Percentiles rank a stretch among this genome's conserved stretches.
phyloP scores from a whole-genome alignment of 139 green algal genomes.

The Coccomyxa sp. region DNA sequence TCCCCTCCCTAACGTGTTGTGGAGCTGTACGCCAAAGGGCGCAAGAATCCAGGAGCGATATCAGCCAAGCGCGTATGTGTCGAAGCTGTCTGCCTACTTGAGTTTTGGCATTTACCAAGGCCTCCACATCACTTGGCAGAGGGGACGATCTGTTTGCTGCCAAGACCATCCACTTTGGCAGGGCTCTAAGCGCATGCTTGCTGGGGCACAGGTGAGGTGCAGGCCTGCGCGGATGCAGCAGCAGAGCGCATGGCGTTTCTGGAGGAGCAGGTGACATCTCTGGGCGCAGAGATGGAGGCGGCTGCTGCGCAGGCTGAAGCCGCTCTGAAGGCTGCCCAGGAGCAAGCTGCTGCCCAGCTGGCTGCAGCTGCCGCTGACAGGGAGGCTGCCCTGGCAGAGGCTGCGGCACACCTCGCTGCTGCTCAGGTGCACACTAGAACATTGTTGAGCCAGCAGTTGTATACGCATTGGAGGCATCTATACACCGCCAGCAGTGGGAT shows the following conservation, averaged over 20 bases:
- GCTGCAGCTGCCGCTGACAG: background rate
- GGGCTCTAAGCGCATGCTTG: too few relatives aligned
- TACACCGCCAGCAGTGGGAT: background rate
- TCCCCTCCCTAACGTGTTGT: too few relatives aligned
- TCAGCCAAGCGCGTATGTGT: too few relatives aligned
- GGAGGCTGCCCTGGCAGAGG: conserved; percentile 4
- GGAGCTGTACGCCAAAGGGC: too few relatives aligned
- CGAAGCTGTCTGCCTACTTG: too few relatives aligned
- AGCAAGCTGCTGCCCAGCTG: background rate
- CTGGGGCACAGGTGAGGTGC: background rate
- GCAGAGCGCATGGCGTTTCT: conserved; percentile 54
- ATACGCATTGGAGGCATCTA: background rate
- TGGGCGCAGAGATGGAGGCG: conserved; percentile 33
- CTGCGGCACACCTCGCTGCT: background rate
- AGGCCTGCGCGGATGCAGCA: conserved; percentile 53
- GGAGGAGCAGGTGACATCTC: conserved; percentile 56
- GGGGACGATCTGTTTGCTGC: too few relatives aligned
- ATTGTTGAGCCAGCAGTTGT: background rate
- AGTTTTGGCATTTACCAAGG: too few relatives aligned
- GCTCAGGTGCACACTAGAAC: background rate
- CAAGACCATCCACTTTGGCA: too few relatives aligned
- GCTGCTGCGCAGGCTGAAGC: conserved; percentile 13
- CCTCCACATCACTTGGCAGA: too few relatives aligned
- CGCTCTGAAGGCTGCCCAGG: conserved; percentile 14
- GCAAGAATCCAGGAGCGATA: too few relatives aligned